A percentile compares a stretch with the other conserved stretches of the same genome.
phyloP scores from a whole-genome alignment of 148 eudicot species.

The Fagopyrum esculentum region DNA sequence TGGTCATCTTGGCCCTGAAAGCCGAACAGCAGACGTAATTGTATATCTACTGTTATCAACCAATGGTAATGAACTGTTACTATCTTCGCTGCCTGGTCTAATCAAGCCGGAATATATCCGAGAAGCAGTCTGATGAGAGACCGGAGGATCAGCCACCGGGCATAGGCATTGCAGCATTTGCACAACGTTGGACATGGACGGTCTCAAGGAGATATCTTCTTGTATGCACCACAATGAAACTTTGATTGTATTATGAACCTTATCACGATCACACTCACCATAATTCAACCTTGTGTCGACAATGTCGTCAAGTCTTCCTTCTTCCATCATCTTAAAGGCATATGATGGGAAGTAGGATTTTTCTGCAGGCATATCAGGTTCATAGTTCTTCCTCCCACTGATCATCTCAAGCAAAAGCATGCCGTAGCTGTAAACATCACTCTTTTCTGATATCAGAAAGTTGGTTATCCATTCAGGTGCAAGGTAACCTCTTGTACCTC shows the following conservation, averaged over 20 bases:
- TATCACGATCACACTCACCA: constrained; percentile 42
- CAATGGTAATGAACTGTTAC: not conserved
- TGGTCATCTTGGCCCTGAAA: constrained; percentile 14
- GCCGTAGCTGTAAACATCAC: constrained; percentile 94
- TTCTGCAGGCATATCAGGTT: constrained; percentile 47
- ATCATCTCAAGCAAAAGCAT: constrained; percentile 93
- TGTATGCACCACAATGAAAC: constrained; percentile 98
- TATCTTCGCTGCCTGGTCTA: constrained; percentile 39
- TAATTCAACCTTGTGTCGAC: constrained; percentile 49
- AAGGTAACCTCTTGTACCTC: constrained; percentile 92
- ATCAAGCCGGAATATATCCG: constrained; percentile 54
- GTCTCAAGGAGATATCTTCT: constrained; percentile 74
- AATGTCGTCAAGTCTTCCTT: constrained; percentile 58
- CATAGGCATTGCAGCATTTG: constrained; percentile 91
- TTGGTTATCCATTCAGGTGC: constrained; percentile 98
- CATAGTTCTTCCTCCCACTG: constrained; percentile 84
- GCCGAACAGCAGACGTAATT: constrained; percentile 6
- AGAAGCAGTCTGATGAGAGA: constrained; percentile 54
- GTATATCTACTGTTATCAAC: not conserved
- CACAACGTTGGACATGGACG: constrained; percentile 80
- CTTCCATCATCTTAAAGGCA: constrained; percentile 91
- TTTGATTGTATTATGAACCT: constrained; percentile 47
- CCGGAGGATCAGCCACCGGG: constrained; percentile 66
- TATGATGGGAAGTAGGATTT: constrained; percentile 81
- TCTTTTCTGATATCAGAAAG: constrained; percentile 91